Evolutionary conservation across 2,329 filamentous ascomycete genomes (phyloP).

Genomic region (Neurospora crassa): DNA sequence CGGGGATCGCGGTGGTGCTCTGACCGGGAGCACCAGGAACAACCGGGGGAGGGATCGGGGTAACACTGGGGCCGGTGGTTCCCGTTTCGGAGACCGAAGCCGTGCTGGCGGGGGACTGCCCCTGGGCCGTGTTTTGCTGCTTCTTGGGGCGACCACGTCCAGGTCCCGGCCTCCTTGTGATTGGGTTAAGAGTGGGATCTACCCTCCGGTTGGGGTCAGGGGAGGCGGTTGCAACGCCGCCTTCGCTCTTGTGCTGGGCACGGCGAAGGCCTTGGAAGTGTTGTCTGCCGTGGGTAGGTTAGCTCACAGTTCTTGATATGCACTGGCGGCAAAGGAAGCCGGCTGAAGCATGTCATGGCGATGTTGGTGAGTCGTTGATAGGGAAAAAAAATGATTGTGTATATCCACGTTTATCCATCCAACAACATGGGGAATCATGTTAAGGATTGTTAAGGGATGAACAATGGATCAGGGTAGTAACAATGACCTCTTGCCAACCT

Average conservation of each 20-base stretch:
- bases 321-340: neutral
- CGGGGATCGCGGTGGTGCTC: neutral
- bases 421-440: neutral
- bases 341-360: neutral
- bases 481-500: neutral
- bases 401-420: neutral
- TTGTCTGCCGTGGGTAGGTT: constrained; percentile 33
- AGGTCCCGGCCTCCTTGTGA: constrained; percentile 50
- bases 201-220: constrained; percentile 26
- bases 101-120: constrained; percentile 13
- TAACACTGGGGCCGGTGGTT: neutral
- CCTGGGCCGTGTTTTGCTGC: constrained; percentile 14
- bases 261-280: constrained; percentile 51
- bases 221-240: constrained; percentile 18
- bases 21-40: constrained; percentile 1
- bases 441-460: neutral
- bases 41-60: neutral
- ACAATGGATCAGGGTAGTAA: neutral
- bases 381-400: neutral
- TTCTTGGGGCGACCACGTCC: constrained; percentile 46
- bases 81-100: constrained; percentile 8
- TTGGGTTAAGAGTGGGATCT: constrained; percentile 47
- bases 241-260: constrained; percentile 43
- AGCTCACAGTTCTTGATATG: constrained; percentile 4
- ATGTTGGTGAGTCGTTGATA: neutral